Evolutionary conservation across 2,329 filamentous ascomycete species (phyloP).

Genomic region (Alternaria sp.): DNA sequence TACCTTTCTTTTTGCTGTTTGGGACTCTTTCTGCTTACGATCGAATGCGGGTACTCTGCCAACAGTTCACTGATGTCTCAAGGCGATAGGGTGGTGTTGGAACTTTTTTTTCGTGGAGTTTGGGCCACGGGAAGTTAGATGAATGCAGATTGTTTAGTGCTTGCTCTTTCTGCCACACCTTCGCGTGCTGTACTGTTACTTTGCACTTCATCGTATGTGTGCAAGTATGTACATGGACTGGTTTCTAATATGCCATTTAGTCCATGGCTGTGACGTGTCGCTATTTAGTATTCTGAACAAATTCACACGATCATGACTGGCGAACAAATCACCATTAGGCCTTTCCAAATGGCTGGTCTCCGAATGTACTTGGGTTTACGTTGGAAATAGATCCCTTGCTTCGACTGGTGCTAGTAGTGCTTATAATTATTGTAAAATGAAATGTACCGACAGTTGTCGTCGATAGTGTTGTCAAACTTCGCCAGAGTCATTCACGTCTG

Average conservation of each 20-base stretch:
- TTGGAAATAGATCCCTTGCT: neutral
- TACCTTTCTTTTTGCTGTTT: slow-evolving; percentile 17
- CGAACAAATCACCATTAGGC: neutral
- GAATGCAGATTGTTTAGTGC: too few relatives aligned
- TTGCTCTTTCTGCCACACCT: neutral
- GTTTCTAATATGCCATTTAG: neutral
- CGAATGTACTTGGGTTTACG: neutral
- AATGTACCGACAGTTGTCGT: neutral
- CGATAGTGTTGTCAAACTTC: neutral
- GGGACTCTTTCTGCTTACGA: neutral
- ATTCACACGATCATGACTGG: neutral
- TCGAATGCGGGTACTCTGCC: neutral
- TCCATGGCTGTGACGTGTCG: neutral
- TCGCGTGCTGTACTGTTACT: fast-evolving
- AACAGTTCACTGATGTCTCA: fast-evolving
- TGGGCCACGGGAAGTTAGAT: too few relatives aligned
- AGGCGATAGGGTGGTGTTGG: neutral
- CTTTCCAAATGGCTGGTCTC: neutral
- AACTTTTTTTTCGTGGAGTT: neutral
- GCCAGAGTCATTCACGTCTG: neutral
- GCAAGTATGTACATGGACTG: fast-evolving
- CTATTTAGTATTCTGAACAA: neutral
- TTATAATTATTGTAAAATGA: neutral
- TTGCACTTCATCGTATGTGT: neutral
- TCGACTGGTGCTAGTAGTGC: neutral